These are phyloP conservation scores for Chernovozyma sophiae-reginae DNA, from an alignment of 1,139 yeast species.

Conservation along the genomic window DNA sequence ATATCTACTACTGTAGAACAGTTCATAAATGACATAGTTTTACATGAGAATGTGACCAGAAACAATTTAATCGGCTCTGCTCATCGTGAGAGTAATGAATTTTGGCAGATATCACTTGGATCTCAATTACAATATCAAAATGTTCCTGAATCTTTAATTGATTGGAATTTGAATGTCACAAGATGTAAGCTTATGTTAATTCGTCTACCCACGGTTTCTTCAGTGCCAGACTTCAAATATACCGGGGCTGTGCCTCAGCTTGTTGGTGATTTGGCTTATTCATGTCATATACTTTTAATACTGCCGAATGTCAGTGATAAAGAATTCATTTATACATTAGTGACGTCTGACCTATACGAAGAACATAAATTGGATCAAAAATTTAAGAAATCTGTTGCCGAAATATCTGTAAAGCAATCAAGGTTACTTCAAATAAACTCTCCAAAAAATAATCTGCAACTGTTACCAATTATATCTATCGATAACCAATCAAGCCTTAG, in stretches of 20 bases:
- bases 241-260: conserved; percentile 36
- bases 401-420: conserved; percentile 48
- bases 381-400: conserved; percentile 50
- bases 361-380: conserved; percentile 45
- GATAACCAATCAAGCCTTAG: conserved; percentile 29
- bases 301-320: conserved; percentile 43
- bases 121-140: conserved; percentile 39
- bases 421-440: conserved; percentile 39
- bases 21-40: conserved; percentile 39
- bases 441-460: conserved; percentile 16
- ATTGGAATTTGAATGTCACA: conserved; percentile 47
- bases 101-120: conserved; percentile 35
- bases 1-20: conserved; percentile 43
- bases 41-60: conserved; percentile 28
- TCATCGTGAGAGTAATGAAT: conserved; percentile 19
- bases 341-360: conserved; percentile 39
- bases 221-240: conserved; percentile 35
- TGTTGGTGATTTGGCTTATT: conserved; percentile 41
- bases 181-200: conserved; percentile 40
- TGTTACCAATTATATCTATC: conserved; percentile 26
- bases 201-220: conserved; percentile 36
- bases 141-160: conserved; percentile 38
- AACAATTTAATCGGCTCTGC: conserved; percentile 7
- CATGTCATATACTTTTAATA: conserved; percentile 38
- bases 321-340: conserved; percentile 39